phyloP scores from a whole-genome alignment of 2,329 filamentous ascomycete genomes.

The Endocalyx cinctus region DNA sequence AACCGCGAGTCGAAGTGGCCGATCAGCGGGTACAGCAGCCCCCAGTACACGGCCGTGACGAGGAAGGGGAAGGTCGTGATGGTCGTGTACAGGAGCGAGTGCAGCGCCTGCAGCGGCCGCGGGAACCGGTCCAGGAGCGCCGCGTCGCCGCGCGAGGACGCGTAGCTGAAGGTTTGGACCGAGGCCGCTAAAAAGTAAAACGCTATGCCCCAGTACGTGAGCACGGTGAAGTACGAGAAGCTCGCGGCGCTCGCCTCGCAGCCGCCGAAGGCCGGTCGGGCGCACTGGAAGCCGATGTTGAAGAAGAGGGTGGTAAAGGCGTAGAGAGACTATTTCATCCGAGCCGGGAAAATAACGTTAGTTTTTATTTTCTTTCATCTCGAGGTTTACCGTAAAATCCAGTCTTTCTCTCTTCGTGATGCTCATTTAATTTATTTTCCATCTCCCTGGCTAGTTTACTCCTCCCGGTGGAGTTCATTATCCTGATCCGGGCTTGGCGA shows the following conservation, averaged over 20 bases:
- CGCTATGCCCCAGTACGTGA: constrained; percentile 77
- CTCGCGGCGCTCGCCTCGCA: constrained; percentile 44
- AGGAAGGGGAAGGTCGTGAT: constrained; percentile 62
- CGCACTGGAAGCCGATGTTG: constrained; percentile 61
- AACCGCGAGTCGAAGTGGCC: constrained; percentile 54
- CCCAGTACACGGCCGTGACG: constrained; percentile 70
- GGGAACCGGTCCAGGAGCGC: constrained; percentile 57
- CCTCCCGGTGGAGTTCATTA: too few relatives aligned
- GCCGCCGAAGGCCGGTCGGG: constrained; percentile 39
- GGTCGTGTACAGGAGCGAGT: constrained; percentile 60
- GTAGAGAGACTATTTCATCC: constrained; percentile 52
- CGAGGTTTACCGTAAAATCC: too few relatives aligned
- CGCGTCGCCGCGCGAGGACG: constrained; percentile 41
- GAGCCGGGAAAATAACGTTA: too few relatives aligned
- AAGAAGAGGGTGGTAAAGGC: constrained; percentile 65
- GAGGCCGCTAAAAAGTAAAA: constrained; percentile 72
- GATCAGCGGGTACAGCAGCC: constrained; percentile 58
- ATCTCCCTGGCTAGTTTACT: too few relatives aligned
- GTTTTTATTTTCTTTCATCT: too few relatives aligned
- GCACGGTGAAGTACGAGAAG: constrained; percentile 79
- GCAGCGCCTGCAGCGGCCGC: constrained; percentile 58
- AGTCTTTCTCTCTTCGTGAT: too few relatives aligned
- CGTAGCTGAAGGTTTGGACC: constrained; percentile 66
- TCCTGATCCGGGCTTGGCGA: too few relatives aligned
- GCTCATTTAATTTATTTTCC: too few relatives aligned